phyloP scores from a whole-genome alignment of 441 rosid genomes.

The Manihot esculenta region DNA sequence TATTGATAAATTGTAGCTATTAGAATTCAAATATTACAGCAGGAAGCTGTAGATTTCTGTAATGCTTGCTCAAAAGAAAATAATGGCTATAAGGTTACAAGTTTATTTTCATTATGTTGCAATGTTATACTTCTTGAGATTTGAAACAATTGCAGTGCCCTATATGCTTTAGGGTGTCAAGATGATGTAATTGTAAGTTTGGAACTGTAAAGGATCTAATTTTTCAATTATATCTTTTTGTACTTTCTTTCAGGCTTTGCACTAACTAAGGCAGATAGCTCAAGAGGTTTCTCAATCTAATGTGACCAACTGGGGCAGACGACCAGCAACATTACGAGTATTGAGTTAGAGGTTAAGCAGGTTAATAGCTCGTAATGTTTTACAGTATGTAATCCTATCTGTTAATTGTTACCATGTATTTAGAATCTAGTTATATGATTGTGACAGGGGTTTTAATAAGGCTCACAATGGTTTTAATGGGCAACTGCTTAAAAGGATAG shows the following conservation, averaged over 20 bases:
- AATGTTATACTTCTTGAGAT: not conserved
- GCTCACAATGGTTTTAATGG: constrained; percentile 89
- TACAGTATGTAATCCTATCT: constrained; percentile 1
- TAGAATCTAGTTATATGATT: constrained; percentile 25
- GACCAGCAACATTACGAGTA: constrained; percentile 88
- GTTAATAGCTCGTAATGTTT: constrained; percentile 33
- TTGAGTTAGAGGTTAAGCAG: constrained; percentile 95
- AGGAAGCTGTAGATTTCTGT: too few species aligned
- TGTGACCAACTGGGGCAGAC: constrained; percentile 83
- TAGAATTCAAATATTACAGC: too few species aligned
- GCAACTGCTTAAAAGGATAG: too few species aligned
- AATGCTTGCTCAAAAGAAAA: constrained; percentile 94
- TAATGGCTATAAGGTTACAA: constrained; percentile 69
- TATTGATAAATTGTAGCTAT: too few species aligned
- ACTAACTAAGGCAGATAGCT: constrained; percentile 88
- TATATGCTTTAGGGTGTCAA: not conserved
- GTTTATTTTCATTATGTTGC: not conserved
- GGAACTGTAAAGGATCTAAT: not conserved
- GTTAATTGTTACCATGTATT: constrained; percentile 5
- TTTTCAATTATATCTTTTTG: constrained; percentile 9
- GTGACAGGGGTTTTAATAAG: constrained; percentile 84
- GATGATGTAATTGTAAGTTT: not conserved
- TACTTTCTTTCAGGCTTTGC: constrained; percentile 59
- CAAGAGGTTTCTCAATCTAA: constrained; percentile 85
- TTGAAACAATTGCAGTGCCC: not conserved